Evolutionary conservation across 179 eudicot genomes (phyloP), one percentile per base, ranked within the genome.

Genomic region (Beta lomatogona): DNA sequence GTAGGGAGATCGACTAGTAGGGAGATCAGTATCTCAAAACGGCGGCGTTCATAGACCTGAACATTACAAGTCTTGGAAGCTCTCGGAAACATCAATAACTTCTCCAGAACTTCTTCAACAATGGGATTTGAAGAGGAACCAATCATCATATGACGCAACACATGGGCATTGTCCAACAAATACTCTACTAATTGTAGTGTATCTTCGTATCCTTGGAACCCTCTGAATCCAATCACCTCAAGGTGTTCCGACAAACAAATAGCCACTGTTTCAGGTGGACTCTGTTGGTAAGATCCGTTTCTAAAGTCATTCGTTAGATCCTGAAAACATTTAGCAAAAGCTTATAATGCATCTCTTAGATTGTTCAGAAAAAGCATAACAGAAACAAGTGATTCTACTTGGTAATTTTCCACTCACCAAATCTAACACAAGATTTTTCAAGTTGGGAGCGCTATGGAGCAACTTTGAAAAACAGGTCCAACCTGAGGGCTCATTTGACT

Each of bases 31-130:
- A 4, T 46, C 50, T 46, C 6, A 46, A 46, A 46, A 46, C 6
- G 50, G 61, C 18, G 25, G 64, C 48, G 71, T 15, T 67, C 21
- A 50, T 52, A 48, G 58, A 72, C 4, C 9, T 21, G 19, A 25
- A 72, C 75, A 21, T 71, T 36, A 21, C 76, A 72, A 50, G 57
- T 72, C 76, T 53, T 16, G 41, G 63, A 73, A 73, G 77, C 46
- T 54, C 46, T 73, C 2, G 59, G 63, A 6, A 14, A 54, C 55
- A 54, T 73, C 36, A 52, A 0, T 4, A 54, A 25, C 45, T 73
- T 28, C 46, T 54, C 22, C 76, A 54, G 4, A 6, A 28, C 45
- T 31, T 73, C 45, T 9, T 25, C 45, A 15, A 53, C 28, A 25
- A 25, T 25, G 28, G 28, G 8, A 54, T 54, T 11, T 2, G 21